Conservation (phyloP, 2,329 filamentous ascomycete species). For the Fusarium secorum region DNA sequence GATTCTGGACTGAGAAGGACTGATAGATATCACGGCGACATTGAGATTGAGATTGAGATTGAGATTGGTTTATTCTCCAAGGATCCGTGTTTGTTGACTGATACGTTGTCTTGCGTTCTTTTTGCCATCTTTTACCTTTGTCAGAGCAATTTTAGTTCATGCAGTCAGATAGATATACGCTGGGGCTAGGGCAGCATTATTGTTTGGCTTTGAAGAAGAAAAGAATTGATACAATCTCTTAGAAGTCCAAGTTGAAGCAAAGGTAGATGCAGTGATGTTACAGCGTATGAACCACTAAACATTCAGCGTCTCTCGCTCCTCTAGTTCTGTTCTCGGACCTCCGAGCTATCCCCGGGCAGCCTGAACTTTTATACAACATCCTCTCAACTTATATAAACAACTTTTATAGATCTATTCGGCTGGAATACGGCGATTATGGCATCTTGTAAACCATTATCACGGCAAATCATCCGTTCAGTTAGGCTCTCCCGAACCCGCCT, state of each 20-base stretch:
- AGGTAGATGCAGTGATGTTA: not conserved
- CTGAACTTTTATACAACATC: not conserved
- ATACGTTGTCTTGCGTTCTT: not conserved
- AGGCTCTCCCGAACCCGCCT: conserved; percentile 1
- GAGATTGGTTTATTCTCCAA: not conserved
- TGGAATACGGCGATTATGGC: not conserved
- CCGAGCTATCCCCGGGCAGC: not conserved
- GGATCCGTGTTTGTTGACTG: not conserved
- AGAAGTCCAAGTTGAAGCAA: not conserved
- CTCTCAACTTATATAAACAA: not conserved
- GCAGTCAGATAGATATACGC: not conserved
- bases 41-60: not conserved
- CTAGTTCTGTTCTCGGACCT: conserved; percentile 3
- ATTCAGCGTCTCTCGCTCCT: not conserved
- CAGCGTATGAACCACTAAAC: conserved; percentile 15
- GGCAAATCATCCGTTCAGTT: not conserved
- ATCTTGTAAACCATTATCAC: not conserved
- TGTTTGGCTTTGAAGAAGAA: not conserved
- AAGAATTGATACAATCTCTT: not conserved
- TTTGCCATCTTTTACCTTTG: not conserved
- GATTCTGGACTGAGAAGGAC: conserved; percentile 46
- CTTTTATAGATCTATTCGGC: not conserved
- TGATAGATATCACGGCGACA: not conserved
- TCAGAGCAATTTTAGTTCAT: not conserved
- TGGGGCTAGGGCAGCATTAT: not conserved